Evolutionary conservation across 1,139 yeast species (phyloP).

Genomic region (Pichia sp.): DNA sequence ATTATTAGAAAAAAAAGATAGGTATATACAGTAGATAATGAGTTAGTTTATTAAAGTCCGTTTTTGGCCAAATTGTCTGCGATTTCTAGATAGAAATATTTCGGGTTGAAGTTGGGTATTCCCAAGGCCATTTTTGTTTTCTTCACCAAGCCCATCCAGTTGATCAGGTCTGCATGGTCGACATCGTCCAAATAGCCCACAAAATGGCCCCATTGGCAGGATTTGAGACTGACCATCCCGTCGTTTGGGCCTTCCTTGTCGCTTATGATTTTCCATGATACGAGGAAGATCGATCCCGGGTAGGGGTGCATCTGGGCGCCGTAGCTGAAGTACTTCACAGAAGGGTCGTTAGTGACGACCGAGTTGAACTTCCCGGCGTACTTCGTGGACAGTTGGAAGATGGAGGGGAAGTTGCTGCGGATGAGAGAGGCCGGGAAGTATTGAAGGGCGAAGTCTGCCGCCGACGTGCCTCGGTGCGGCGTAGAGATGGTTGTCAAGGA

Average conservation of each 20-base stretch:
- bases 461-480: slow-evolving; percentile 83
- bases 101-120: slow-evolving; percentile 50
- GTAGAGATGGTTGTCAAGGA: slow-evolving; percentile 82
- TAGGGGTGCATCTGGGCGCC: slow-evolving; percentile 70
- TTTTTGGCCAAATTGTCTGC: slow-evolving; percentile 63
- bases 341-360: slow-evolving; percentile 49
- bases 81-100: slow-evolving; percentile 70
- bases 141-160: slow-evolving; percentile 66
- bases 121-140: slow-evolving; percentile 33
- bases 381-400: slow-evolving; percentile 58
- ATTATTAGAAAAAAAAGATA: not conserved
- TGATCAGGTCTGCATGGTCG: slow-evolving; percentile 81
- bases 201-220: slow-evolving; percentile 81
- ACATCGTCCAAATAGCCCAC: slow-evolving; percentile 73
- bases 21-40: not conserved
- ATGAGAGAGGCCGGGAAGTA: slow-evolving; percentile 22
- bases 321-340: slow-evolving; percentile 72
- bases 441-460: slow-evolving; percentile 65
- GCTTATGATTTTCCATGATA: slow-evolving; percentile 59
- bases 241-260: slow-evolving; percentile 57
- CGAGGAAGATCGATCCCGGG: slow-evolving; percentile 55
- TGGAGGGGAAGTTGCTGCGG: slow-evolving; percentile 41
- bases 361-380: slow-evolving; percentile 53
- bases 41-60: slow-evolving; percentile 46
- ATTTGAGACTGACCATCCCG: slow-evolving; percentile 76